Conservation (phyloP, 495 filamentous ascomycete genomes). For the Penicillium maclennaniae region DNA sequence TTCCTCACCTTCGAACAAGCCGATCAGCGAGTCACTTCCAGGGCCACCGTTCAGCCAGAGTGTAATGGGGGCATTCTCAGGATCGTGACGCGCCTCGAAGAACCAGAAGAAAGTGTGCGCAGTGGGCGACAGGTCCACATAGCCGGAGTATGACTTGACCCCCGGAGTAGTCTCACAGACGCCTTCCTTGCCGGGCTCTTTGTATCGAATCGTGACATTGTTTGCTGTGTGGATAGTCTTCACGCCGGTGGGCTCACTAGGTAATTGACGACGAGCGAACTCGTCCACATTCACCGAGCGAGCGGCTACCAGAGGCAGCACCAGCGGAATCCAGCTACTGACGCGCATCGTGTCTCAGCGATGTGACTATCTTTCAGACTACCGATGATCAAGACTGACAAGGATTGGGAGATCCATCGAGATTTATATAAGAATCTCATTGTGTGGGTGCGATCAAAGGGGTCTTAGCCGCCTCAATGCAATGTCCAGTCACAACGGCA, state of each 20-base stretch:
- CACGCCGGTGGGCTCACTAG: constrained; percentile 49
- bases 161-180: constrained; percentile 49
- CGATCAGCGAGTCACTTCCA: constrained; percentile 61
- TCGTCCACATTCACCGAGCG: constrained; percentile 15
- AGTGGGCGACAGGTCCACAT: constrained; percentile 40
- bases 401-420: background rate
- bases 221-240: constrained; percentile 57
- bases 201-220: constrained; percentile 45
- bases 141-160: constrained; percentile 47
- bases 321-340: constrained; percentile 18
- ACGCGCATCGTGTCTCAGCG: constrained; percentile 25
- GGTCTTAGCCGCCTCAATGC: background rate
- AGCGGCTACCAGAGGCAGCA: constrained; percentile 26
- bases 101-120: constrained; percentile 52
- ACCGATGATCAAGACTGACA: background rate
- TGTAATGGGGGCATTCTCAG: constrained; percentile 47
- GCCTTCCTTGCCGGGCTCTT: constrained; percentile 38
- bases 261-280: constrained; percentile 36
- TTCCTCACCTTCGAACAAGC: constrained; percentile 60
- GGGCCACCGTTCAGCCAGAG: constrained; percentile 54
- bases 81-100: constrained; percentile 47
- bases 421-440: background rate
- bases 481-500: background rate
- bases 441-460: background rate
- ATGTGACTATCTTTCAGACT: background rate